These are phyloP conservation scores for Candida sp. DNA, from an alignment of 1,139 yeast species.

Conservation along the genomic window DNA sequence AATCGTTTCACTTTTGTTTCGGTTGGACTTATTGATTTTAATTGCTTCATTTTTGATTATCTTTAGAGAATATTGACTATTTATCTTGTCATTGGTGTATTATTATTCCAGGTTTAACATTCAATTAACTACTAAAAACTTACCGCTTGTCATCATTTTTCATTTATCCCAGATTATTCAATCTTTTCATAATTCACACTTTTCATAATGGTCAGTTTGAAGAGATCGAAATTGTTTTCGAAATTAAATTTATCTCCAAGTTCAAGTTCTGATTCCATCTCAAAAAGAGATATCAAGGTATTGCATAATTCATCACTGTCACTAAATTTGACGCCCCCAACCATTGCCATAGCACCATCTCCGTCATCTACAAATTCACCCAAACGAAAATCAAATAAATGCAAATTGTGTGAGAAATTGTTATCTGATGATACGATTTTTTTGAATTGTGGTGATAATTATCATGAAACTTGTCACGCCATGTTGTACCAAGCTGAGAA, in stretches of 20 bases:
- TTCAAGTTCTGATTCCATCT: neutral
- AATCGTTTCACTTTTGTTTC: too few species aligned
- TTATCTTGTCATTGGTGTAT: too few species aligned
- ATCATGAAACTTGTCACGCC: neutral
- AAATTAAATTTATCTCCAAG: neutral
- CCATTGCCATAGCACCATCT: neutral
- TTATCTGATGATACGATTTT: neutral
- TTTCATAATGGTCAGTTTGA: too few species aligned
- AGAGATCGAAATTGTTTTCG: constrained; percentile 1
- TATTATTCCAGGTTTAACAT: too few species aligned
- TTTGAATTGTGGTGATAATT: constrained; percentile 1
- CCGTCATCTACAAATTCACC: neutral
- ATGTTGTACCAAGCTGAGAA: neutral
- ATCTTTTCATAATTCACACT: too few species aligned
- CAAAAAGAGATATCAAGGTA: constrained; percentile 1
- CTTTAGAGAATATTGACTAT: too few species aligned
- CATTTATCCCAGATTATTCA: too few species aligned
- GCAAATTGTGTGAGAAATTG: neutral
- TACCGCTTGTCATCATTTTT: too few species aligned
- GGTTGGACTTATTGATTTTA: too few species aligned
- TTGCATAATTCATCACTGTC: neutral
- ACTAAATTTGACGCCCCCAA: neutral
- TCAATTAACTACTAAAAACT: too few species aligned
- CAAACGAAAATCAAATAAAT: neutral
- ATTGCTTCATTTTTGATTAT: too few species aligned